Evolutionary conservation across 2,329 filamentous ascomycete genomes (phyloP).

Genomic region (Penicillium sp.): DNA sequence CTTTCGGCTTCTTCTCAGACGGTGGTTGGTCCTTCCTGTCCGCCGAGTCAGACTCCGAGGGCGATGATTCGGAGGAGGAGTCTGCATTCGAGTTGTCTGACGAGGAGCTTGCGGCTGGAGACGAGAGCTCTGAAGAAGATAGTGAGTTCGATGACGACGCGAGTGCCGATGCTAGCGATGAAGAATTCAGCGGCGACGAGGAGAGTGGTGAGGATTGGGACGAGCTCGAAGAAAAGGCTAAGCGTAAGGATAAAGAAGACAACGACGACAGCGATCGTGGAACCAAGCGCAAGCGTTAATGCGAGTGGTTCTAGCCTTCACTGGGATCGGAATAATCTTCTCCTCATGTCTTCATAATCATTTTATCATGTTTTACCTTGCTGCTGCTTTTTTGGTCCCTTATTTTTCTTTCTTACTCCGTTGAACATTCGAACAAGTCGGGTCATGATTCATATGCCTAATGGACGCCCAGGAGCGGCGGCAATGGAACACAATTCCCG

Average conservation of each 20-base stretch:
- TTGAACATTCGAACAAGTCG: too few relatives aligned
- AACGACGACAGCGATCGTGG: slow-evolving; percentile 59
- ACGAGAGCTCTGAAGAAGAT: slow-evolving; percentile 82
- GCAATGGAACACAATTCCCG: too few relatives aligned
- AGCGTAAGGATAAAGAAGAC: slow-evolving; percentile 61
- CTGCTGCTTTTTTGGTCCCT: not conserved
- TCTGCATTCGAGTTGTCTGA: slow-evolving; percentile 90
- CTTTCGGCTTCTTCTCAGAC: slow-evolving; percentile 91
- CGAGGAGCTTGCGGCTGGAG: slow-evolving; percentile 70
- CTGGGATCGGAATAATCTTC: not conserved
- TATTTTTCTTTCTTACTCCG: too few relatives aligned
- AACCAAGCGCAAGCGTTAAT: slow-evolving; percentile 73
- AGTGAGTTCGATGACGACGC: slow-evolving; percentile 94
- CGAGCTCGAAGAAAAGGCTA: slow-evolving; percentile 84
- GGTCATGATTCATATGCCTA: too few relatives aligned
- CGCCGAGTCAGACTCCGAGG: slow-evolving; percentile 83
- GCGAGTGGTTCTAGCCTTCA: not conserved
- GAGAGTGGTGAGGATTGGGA: slow-evolving; percentile 92
- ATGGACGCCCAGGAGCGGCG: too few relatives aligned
- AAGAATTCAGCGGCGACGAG: slow-evolving; percentile 59
- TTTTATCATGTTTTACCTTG: not conserved
- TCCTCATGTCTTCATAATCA: slow-evolving; percentile 3
- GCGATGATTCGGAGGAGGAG: slow-evolving; percentile 78
- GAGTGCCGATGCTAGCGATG: slow-evolving; percentile 70
- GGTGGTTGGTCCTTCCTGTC: slow-evolving; percentile 94